phyloP scores from a whole-genome alignment of 805 yeast species.

The Blastobotrys attinorum region DNA sequence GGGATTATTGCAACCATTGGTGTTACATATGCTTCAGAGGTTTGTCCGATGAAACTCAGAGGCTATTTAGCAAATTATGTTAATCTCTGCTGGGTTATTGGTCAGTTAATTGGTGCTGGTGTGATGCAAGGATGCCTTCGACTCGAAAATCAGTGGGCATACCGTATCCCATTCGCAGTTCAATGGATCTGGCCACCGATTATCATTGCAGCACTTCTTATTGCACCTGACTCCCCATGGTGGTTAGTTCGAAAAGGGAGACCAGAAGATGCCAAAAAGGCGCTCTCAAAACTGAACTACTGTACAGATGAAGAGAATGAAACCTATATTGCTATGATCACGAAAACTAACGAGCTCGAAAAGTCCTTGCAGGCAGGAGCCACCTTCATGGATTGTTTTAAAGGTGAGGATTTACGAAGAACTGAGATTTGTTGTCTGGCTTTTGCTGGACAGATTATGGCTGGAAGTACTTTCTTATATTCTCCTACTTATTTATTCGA shows the following conservation, averaged over 20 bases:
- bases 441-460: slow-evolving; percentile 2
- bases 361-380: slow-evolving; percentile 3
- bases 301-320: neutral
- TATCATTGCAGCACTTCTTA: slow-evolving; percentile 28
- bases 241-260: slow-evolving; percentile 41
- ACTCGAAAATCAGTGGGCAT: slow-evolving; percentile 32
- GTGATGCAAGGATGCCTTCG: slow-evolving; percentile 33
- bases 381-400: slow-evolving; percentile 37
- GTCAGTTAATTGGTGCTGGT: slow-evolving; percentile 49
- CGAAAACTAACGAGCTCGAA: slow-evolving; percentile 35
- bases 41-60: slow-evolving; percentile 44
- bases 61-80: slow-evolving; percentile 42
- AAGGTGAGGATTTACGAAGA: slow-evolving; percentile 39
- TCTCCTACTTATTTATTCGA: slow-evolving; percentile 40
- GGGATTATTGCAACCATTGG: slow-evolving; percentile 46
- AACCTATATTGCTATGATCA: slow-evolving; percentile 36
- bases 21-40: slow-evolving; percentile 47
- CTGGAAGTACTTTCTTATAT: neutral
- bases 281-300: slow-evolving; percentile 20
- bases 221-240: slow-evolving; percentile 52
- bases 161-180: slow-evolving; percentile 46
- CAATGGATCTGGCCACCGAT: slow-evolving; percentile 57
- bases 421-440: slow-evolving; percentile 33
- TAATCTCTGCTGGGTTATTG: slow-evolving; percentile 48
- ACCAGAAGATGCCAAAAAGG: slow-evolving; percentile 35